These are phyloP conservation scores for Prinsepia uniflora DNA, from an alignment of 306 rosid species.

Conservation along the genomic window DNA sequence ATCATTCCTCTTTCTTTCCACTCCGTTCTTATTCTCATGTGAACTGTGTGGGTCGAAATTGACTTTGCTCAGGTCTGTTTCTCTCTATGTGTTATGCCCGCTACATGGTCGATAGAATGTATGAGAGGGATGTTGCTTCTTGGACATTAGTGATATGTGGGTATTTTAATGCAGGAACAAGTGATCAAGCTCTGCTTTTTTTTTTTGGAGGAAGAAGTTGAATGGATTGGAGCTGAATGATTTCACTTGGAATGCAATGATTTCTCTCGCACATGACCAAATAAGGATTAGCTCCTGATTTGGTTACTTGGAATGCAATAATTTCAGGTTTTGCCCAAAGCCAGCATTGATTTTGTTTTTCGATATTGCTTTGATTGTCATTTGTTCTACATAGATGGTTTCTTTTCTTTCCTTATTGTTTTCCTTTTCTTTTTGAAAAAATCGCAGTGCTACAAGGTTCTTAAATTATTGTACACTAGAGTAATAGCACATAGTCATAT, in stretches of 20 bases:
- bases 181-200: conserved; percentile 28
- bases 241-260: too few species aligned
- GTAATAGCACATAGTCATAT: too few species aligned
- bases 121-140: conserved; percentile 53
- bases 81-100: conserved; percentile 31
- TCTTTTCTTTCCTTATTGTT: too few species aligned
- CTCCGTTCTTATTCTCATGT: too few species aligned
- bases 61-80: too few species aligned
- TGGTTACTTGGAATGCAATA: conserved; percentile 59
- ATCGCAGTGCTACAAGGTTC: too few species aligned
- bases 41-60: too few species aligned
- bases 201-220: conserved; percentile 61
- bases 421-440: too few species aligned
- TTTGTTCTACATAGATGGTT: background rate
- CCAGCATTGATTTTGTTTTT: conserved; percentile 11
- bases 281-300: conserved; percentile 50
- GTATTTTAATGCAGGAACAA: conserved; percentile 39
- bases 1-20: too few species aligned
- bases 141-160: conserved; percentile 60
- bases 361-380: background rate
- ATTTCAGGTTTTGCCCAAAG: conserved; percentile 51
- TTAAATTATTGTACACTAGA: too few species aligned
- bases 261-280: conserved; percentile 43
- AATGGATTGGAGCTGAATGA: too few species aligned
- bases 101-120: conserved; percentile 45